These are phyloP conservation scores for Pseudisothecium myosuroides DNA, from an alignment of 225 moss, liverwort and hornwort species.

Conservation along the genomic window DNA sequence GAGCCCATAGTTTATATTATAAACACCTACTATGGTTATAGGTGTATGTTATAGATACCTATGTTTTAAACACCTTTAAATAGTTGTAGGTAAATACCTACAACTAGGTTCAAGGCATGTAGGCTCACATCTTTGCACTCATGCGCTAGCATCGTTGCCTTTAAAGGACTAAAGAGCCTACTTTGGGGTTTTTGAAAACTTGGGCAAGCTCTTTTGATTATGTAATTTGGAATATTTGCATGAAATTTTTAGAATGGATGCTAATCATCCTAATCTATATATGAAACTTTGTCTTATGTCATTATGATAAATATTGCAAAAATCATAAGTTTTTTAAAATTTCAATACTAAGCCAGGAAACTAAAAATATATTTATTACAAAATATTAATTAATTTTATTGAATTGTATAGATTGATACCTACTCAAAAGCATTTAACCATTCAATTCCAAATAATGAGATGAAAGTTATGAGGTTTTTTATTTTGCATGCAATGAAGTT, in stretches of 20 bases:
- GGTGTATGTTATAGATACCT: too few species aligned
- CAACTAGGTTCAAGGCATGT: too few species aligned
- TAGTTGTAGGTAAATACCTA: too few species aligned
- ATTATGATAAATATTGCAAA: neutral
- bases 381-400: neutral
- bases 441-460: neutral
- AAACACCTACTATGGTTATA: too few species aligned
- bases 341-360: fast-evolving
- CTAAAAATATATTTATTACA: neutral
- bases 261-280: neutral
- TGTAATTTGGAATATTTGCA: neutral
- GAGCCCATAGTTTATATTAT: too few species aligned
- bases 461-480: neutral
- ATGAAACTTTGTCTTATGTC: neutral
- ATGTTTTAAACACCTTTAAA: too few species aligned
- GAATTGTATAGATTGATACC: neutral
- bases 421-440: neutral
- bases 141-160: too few species aligned
- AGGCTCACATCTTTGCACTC: too few species aligned
- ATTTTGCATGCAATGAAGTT: neutral
- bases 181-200: neutral
- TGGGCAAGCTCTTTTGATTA: neutral
- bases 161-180: neutral
- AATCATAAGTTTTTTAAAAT: neutral
- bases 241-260: too few species aligned